Evolutionary conservation across 306 rosid genomes (phyloP).

Genomic region (Pterocarpus macrocarpus): DNA sequence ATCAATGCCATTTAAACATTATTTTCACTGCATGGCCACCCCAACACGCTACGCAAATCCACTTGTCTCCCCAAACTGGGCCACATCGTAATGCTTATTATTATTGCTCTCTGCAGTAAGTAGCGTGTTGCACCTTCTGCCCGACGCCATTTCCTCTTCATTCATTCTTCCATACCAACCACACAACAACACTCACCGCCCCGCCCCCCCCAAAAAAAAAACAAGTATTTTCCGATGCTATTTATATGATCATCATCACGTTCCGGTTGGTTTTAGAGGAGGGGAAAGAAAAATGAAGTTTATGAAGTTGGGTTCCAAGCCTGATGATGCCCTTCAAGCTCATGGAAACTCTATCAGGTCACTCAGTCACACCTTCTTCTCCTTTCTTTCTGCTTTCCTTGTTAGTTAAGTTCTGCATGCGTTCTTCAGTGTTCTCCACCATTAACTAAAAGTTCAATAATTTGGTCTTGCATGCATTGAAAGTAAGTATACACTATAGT

Average conservation of each 20-base stretch:
- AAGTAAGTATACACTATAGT: not conserved
- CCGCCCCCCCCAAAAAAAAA: too few species aligned
- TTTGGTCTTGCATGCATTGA: not conserved
- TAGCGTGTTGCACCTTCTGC: too few species aligned
- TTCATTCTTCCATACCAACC: too few species aligned
- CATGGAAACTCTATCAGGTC: slow-evolving; percentile 81
- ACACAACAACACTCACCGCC: too few species aligned
- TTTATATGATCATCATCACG: not conserved
- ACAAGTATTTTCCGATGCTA: not conserved
- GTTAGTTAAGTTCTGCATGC: not conserved
- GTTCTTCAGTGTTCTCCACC: not conserved
- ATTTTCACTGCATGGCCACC: not conserved
- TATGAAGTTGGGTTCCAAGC: slow-evolving; percentile 97
- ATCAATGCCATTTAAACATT: not conserved
- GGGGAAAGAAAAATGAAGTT: slow-evolving; percentile 77
- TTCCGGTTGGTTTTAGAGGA: not conserved
- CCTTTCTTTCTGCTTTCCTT: not conserved
- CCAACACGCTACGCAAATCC: not conserved
- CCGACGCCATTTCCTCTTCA: too few species aligned
- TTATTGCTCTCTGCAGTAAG: too few species aligned
- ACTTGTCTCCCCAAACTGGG: not conserved
- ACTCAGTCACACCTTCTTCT: not conserved
- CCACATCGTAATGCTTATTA: too few species aligned
- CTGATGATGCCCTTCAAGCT: slow-evolving; percentile 85
- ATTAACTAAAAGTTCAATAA: not conserved